Conservation (phyloP, 192 early-diverging fungal genomes). For the Fimicolochytrium jonesii region DNA sequence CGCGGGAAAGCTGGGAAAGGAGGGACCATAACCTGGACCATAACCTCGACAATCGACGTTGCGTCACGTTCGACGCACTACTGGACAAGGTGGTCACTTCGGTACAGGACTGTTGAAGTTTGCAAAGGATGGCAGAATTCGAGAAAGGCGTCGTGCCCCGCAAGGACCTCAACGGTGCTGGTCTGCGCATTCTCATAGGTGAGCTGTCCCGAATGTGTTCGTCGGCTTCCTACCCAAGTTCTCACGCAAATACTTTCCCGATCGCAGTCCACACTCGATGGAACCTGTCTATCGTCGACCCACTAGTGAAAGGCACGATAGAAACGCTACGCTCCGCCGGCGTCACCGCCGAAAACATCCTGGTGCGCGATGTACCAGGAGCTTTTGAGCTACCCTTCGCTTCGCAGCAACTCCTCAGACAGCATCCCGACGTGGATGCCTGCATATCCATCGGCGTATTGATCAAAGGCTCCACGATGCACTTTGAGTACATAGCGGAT, state of each 20-base stretch:
- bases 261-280: conserved; percentile 84
- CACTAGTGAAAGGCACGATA: conserved; percentile 70
- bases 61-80: too few relatives aligned
- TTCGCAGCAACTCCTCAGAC: conserved; percentile 67
- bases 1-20: too few relatives aligned
- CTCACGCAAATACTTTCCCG: not conserved
- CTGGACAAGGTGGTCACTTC: too few relatives aligned
- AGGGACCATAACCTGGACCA: too few relatives aligned
- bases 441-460: conserved; percentile 94
- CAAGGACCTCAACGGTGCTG: conserved; percentile 7
- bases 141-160: conserved; percentile 22
- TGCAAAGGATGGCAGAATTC: conserved; percentile 30
- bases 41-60: too few relatives aligned
- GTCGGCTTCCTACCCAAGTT: not conserved
- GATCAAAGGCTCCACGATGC: conserved; percentile 98
- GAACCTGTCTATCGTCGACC: conserved; percentile 84
- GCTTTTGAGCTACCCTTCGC: conserved; percentile 95
- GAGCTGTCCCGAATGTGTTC: not conserved
- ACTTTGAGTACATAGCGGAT: conserved; percentile 99
- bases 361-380: conserved; percentile 76
- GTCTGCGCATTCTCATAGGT: conserved; percentile 31
- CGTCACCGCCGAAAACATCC: conserved; percentile 73
- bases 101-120: too few relatives aligned
- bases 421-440: conserved; percentile 89
- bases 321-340: conserved; percentile 61